Base-by-base conservation (phyloP, 129 eudicot species). In the Smallanthus sonchifolius region DNA sequence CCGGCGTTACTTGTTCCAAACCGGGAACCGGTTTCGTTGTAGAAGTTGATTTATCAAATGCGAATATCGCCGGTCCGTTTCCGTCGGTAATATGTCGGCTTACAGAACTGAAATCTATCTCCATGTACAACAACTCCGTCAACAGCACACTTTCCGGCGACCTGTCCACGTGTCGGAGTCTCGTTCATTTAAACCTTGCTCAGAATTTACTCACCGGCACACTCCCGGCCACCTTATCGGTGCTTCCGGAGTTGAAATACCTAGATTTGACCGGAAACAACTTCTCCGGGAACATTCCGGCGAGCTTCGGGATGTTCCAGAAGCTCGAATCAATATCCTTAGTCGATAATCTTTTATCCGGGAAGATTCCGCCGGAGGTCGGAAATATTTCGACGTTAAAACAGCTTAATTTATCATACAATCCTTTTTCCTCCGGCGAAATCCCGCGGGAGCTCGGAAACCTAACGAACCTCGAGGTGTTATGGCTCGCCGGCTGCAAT, bases 221-320 rank as follows among this genome's bases (percentile, higher is more conserved):
- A n/a, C 81, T 92, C 15, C 97, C 97, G 5, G 3, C 16, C n/a
- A 75, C 34, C 7, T 56, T 92, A 20, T 60, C 91, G 0, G 76
- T 83, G 9, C 79, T 92, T 5, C 79, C 81, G 0, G 86, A 79
- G 39, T 54, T 93, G 15, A 84, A 80, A 52, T 68, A 73, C 49
- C 80, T 93, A 0, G 98, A 93, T 37, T 88, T 93, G 62, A 79
- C 86, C 13, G 91, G 92, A 34, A 93, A 93, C 48, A 93, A 90
- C 65, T 93, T 93, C 45, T 84, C 98, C 84, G 98, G 98, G 39
- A 66, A 79, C 4, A 85, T 93, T 66, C 98, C 98, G 68, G 86
- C 78, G 15, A 86, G 79, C 17, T 93, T 81, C 48, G 95, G 89
- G 1, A 13, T 8, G 17, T 93, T 93, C 37, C 84, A 34, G 80